Evolutionary conservation across 2,329 filamentous ascomycete species (phyloP), one percentile per base, ranked within the genome.

Genomic region (Diplodia seriata): DNA sequence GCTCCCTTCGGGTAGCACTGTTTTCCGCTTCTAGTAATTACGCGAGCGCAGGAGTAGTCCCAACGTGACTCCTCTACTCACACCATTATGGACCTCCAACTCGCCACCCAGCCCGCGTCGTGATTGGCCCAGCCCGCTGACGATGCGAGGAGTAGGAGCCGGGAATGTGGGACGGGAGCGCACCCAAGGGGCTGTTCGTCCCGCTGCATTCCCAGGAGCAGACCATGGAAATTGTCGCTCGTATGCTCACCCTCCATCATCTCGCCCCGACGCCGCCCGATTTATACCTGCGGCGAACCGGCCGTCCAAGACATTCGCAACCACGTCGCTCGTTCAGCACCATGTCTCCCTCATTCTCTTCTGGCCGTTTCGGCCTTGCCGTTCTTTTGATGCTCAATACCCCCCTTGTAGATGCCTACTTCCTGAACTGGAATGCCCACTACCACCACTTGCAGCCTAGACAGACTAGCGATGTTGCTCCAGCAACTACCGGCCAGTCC

Each of bases 331-430:
- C 59, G 59, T 51, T 63, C 47, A 15, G 20, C 57, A 59, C 9
- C 40, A 63, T 63, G 59, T 51, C 59, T 14, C 31, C 59, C n/a
- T n/a, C 59, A 15, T 26, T 31, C 29, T 12, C 59, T n/a, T 38
- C 36, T 51, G 59, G 59, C 59, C 47, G 50, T 14, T 14, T 65
- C 20, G 51, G 62, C 51, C 49, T 65, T 65, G 49, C 38, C 51
- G 36, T 55, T 65, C 62, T 65, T 65, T 65, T 65, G 20, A 36
- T 65, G n/a, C 49, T 55, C 50, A 40, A 65, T 23, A 20, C 33
- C 9, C 50, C 51, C 9, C 20, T 55, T 55, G 62, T 31, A 54
- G 49, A 65, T 55, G 62, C 62, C 11, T 63, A 63, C 23, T 63
- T 63, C 47, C 59, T 63, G 31, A 62, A 62, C 9, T 62, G 57